These are phyloP conservation scores for Tardiomyces blankii DNA, from an alignment of 1,139 yeast species.

Conservation along the genomic window DNA sequence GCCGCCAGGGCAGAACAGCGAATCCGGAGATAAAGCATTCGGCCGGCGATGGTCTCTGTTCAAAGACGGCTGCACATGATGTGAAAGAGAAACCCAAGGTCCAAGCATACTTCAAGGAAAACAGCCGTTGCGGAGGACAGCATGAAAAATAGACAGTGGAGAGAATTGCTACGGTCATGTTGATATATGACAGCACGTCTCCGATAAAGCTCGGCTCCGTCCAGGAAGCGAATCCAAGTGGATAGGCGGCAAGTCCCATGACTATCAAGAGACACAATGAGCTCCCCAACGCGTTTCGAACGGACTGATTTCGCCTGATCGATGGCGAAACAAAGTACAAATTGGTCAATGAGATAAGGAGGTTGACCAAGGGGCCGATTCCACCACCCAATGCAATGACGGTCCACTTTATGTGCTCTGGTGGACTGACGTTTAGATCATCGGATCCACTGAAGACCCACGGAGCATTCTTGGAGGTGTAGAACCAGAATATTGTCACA, in stretches of 20 bases:
- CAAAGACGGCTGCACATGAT: conserved; percentile 31
- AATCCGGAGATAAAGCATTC: conserved; percentile 40
- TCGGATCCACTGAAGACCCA: conserved; percentile 61
- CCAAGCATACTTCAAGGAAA: conserved; percentile 26
- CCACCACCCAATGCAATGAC: conserved; percentile 65
- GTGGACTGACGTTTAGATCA: conserved; percentile 62
- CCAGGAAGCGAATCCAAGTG: conserved; percentile 38
- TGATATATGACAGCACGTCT: conserved; percentile 41
- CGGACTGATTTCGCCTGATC: too few species aligned
- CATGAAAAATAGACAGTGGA: conserved; percentile 53
- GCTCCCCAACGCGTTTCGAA: conserved; percentile 32
- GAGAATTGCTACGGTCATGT: conserved; percentile 47
- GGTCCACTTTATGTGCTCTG: conserved; percentile 48
- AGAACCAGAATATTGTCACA: conserved; percentile 69
- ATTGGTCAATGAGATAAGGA: conserved; percentile 55
- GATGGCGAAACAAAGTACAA: conserved; percentile 45
- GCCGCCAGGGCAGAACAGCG: conserved; percentile 40
- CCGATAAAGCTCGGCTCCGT: conserved; percentile 40
- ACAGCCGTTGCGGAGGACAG: neutral
- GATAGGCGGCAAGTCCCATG: conserved; percentile 51
- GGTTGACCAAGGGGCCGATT: conserved; percentile 51
- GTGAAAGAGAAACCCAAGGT: conserved; percentile 46
- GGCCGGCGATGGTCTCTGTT: conserved; percentile 19
- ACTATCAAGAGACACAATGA: conserved; percentile 36
- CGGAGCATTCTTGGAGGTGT: conserved; percentile 68